phyloP scores from a whole-genome alignment of 2,329 filamentous ascomycete genomes.

The Metarhizium sp. region DNA sequence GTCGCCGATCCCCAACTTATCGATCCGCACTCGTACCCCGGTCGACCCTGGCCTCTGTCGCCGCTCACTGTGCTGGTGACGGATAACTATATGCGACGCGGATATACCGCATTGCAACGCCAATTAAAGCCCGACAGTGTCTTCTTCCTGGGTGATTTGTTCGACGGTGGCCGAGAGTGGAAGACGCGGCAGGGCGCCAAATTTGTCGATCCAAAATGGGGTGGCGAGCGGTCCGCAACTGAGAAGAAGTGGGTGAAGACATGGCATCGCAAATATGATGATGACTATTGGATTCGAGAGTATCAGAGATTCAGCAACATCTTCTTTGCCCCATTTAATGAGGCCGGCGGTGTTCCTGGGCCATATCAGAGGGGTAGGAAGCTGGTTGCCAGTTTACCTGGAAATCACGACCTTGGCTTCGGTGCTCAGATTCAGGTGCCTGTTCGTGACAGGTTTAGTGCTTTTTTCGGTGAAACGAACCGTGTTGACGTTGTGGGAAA shows the following conservation, averaged over 20 bases:
- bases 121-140: constrained; percentile 75
- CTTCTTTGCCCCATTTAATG: constrained; percentile 64
- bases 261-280: constrained; percentile 67
- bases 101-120: constrained; percentile 69
- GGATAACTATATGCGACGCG: constrained; percentile 80
- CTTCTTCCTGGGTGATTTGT: constrained; percentile 87
- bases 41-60: constrained; percentile 54
- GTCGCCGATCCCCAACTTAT: constrained; percentile 87
- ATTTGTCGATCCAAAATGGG: constrained; percentile 52
- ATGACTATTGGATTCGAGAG: constrained; percentile 78
- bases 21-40: constrained; percentile 91
- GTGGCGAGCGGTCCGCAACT: constrained; percentile 36
- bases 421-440: constrained; percentile 72
- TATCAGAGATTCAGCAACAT: constrained; percentile 80
- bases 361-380: constrained; percentile 59
- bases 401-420: constrained; percentile 93
- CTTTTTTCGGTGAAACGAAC: constrained; percentile 88
- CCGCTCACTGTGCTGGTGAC: constrained; percentile 53
- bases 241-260: constrained; percentile 50
- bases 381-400: constrained; percentile 76
- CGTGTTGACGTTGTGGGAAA: constrained; percentile 87
- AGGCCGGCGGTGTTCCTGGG: constrained; percentile 43
- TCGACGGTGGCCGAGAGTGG: constrained; percentile 96
- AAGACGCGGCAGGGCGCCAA: constrained; percentile 52
- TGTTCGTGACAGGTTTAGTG: constrained; percentile 74